phyloP scores from a whole-genome alignment of 2,329 filamentous ascomycete genomes.

The Xylaria polymorpha region DNA sequence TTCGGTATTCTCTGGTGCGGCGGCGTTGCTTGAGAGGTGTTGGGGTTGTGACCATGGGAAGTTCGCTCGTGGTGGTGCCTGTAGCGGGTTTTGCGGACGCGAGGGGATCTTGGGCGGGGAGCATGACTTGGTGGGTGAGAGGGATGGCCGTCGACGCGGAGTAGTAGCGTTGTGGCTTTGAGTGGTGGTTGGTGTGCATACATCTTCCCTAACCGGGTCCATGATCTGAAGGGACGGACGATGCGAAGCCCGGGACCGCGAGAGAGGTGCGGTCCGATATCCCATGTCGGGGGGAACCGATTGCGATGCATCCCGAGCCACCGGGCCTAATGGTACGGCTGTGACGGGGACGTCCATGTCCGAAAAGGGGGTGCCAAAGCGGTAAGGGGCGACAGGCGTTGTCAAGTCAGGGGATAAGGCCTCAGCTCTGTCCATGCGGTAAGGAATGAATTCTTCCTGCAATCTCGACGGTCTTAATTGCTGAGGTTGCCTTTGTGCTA shows the following conservation, averaged over 20 bases:
- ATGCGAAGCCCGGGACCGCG: slow-evolving; percentile 65
- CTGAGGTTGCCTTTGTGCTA: slow-evolving; percentile 39
- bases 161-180: slow-evolving; percentile 45
- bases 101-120: slow-evolving; percentile 51
- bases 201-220: slow-evolving; percentile 76
- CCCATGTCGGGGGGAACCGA: slow-evolving; percentile 96
- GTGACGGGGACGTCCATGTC: slow-evolving; percentile 91
- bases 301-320: slow-evolving; percentile 83
- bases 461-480: slow-evolving; percentile 46
- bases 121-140: slow-evolving; percentile 43
- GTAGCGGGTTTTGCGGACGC: slow-evolving; percentile 54
- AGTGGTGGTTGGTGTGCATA: slow-evolving; percentile 53
- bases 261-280: slow-evolving; percentile 65
- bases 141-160: slow-evolving; percentile 52
- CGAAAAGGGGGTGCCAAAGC: slow-evolving; percentile 87
- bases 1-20: slow-evolving; percentile 54
- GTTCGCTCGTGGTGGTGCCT: slow-evolving; percentile 65
- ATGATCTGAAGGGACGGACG: slow-evolving; percentile 76
- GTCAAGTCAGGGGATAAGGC: slow-evolving; percentile 67
- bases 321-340: slow-evolving; percentile 74
- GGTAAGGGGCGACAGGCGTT: slow-evolving; percentile 72
- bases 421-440: slow-evolving; percentile 64
- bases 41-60: slow-evolving; percentile 68
- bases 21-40: slow-evolving; percentile 34
- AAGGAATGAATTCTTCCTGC: slow-evolving; percentile 57